Evolutionary conservation across 1,284 basidiomycete genomes (phyloP), one percentile per base, ranked within the genome.

Genomic region (Ceratobasidium sp.): DNA sequence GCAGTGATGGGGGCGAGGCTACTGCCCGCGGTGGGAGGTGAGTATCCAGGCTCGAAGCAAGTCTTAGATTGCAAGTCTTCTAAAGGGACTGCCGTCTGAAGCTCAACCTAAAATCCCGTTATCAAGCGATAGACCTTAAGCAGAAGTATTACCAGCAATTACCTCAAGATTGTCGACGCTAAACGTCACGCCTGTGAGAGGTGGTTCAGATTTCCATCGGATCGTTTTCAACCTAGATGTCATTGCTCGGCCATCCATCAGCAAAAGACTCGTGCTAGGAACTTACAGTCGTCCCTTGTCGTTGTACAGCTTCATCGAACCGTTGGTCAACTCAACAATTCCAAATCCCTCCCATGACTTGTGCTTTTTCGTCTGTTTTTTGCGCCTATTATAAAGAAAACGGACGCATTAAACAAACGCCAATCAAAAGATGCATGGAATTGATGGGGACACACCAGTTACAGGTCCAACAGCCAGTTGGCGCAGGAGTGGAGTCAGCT

Each of bases 281-380:
- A 57, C 73, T 40, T 38, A 75, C 73, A 75, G 38, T 3, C 73
- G 61, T 20, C 73, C 73, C 15, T 75, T 75, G 38, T 75, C 73
- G 23, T 75, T 75, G 73, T 65, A 75, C 17, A 75, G 48, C 26
- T 75, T 75, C 73, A 75, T 50, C 2, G 59, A 42, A 10, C 62
- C 33, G n/a, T 66, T 75, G 20, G 40, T 42, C 10, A 75, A 44
- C 33, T 75, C 73, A 17, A 75, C 73, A 46, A 75, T 75, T 10
- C 73, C 73, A 23, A 73, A 75, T 33, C 73, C 73, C 52, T 75
- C 73, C 73, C 73, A 75, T 54, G 73, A 75, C 44, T 75, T 75
- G 40, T 75, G 73, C 40, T 75, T 75, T 44, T 75, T 75, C 7
- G 59, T 66, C 52, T 75, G 73, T 54, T 48, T 62, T 38, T 75